Evolutionary conservation across 1,284 basidiomycete species (phyloP), one percentile per base, ranked within the genome.

Genomic region (Erythrobasidium hasegawianum): DNA sequence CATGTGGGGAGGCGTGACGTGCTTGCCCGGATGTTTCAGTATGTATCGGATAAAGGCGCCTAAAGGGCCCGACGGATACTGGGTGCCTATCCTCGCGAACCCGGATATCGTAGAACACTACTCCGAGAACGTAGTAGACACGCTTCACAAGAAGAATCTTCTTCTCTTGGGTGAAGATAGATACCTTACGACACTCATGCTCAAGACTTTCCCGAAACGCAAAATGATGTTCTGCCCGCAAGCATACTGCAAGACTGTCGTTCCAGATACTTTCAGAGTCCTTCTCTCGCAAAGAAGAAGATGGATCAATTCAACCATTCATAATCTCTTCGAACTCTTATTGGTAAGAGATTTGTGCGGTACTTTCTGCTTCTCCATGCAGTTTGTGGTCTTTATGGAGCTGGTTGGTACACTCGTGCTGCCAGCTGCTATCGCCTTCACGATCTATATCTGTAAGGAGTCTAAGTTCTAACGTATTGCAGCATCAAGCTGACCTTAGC

Each of bases 241-340:
- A 69, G 79, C 79, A 1, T 79, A 79, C 40, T 80, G 79, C 75
- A 80, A 80, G 72, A 80, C 79, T 3, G 75, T 80, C 61, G 79
- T 80, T 7, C 79, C 79, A 14, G 79, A 80, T 66, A 79, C 79
- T 22, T 80, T 80, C 75, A 70, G 76, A 41, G 76, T 80, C 60
- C 71, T 80, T 55, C 74, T 80, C 20, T 79, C 78, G 57, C 79
- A 80, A 70, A 76, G 79, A 64, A 76, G 79, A 41, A 72, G 79
- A 64, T 80, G 79, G 79, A 80, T 80, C 74, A 80, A 80, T 74
- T 80, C 79, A 70, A 80, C 79, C 38, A 77, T 80, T 41, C 79
- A 80, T 73, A 80, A 80, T 66, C 70, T 80, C 49, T 79, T 78
- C 62, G 79, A 80, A 74, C 75, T 80, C 41, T 72, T 80, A 56